Percentiles rank a stretch among this genome's conserved stretches.
Evolutionary conservation across 768 basidiomycete species (phyloP).

Genomic region (Pleurotus ostreatus): DNA sequence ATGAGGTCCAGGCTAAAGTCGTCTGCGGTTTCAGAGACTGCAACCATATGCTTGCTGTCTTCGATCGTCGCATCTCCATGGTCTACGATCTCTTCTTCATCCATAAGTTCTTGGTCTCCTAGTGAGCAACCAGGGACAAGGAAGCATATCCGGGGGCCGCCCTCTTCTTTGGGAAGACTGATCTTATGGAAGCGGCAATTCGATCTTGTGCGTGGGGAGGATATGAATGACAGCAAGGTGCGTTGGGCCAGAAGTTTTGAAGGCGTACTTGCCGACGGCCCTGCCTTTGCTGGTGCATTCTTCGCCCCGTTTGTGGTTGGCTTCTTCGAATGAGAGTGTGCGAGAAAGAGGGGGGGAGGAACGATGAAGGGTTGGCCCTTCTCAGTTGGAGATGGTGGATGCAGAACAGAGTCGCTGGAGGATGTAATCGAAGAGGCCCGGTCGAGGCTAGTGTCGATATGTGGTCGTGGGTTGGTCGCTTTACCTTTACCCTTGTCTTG

Average conservation of each 20-base stretch:
- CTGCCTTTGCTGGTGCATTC: conserved; percentile 12
- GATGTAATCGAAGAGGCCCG: conserved; percentile 49
- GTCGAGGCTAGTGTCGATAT: conserved; percentile 24
- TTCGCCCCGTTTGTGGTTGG: neutral
- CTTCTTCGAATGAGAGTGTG: conserved; percentile 18
- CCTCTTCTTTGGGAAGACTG: conserved; percentile 53
- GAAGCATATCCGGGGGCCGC: conserved; percentile 52
- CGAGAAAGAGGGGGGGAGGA: conserved; percentile 29
- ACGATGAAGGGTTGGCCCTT: conserved; percentile 16
- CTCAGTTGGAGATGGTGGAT: conserved; percentile 27
- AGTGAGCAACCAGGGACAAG: conserved; percentile 69
- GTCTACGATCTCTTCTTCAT: conserved; percentile 57
- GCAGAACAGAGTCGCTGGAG: conserved; percentile 21
- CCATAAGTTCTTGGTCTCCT: conserved; percentile 50
- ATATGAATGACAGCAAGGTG: conserved; percentile 12
- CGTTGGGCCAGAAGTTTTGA: conserved; percentile 11
- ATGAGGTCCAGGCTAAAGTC: conserved; percentile 51
- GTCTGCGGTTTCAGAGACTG: conserved; percentile 45
- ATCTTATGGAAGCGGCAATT: conserved; percentile 70
- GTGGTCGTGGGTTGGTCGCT: conserved; percentile 23
- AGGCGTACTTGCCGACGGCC: conserved; percentile 14
- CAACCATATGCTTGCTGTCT: conserved; percentile 43
- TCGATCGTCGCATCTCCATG: conserved; percentile 52
- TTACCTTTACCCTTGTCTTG: conserved; percentile 31
- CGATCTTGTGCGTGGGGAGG: conserved; percentile 60